Percentiles rank a stretch among this genome's conserved stretches.
Evolutionary conservation across 1,284 basidiomycete genomes (phyloP).

Genomic region (Ustilago curta): DNA sequence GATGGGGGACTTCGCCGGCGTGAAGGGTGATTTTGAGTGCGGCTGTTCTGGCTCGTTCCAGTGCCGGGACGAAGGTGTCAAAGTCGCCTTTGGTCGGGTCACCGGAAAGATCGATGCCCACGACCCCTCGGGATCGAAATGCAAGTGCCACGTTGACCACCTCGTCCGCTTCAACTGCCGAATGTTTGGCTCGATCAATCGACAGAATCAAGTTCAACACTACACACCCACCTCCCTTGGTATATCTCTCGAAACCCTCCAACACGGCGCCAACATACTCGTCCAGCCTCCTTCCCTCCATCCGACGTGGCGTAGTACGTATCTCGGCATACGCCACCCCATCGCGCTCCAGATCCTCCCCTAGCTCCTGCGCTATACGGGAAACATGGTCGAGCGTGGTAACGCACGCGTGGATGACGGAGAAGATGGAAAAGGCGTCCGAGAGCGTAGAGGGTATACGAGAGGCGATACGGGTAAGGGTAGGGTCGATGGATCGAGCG

Average conservation of each 20-base stretch:
- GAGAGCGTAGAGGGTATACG: conserved; percentile 30
- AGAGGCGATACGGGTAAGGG: conserved; percentile 18
- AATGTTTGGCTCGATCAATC: conserved; percentile 38
- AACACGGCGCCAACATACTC: conserved; percentile 31
- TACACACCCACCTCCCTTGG: neutral
- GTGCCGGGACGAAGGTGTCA: conserved; percentile 16
- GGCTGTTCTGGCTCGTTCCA: conserved; percentile 10
- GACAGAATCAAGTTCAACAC: conserved; percentile 40
- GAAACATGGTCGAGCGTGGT: conserved; percentile 23
- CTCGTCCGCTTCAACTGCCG: neutral
- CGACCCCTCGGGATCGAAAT: conserved; percentile 11
- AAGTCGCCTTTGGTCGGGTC: conserved; percentile 43
- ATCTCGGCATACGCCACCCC: conserved; percentile 54
- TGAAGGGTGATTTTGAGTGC: conserved; percentile 49
- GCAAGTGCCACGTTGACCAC: conserved; percentile 28
- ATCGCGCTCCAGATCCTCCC: conserved; percentile 37
- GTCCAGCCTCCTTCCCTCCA: conserved; percentile 2
- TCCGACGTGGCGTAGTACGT: conserved; percentile 37
- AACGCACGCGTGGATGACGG: conserved; percentile 41
- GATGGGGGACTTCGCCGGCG: conserved; percentile 36
- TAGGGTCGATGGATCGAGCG: conserved; percentile 5
- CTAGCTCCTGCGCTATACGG: conserved; percentile 35
- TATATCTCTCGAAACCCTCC: conserved; percentile 15
- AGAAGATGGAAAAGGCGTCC: conserved; percentile 44
- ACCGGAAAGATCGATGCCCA: conserved; percentile 48